A percentile compares a stretch with the other conserved stretches of the same genome.
Conservation (phyloP, 257 asterid genomes). For the Penstemon davidsonii region DNA sequence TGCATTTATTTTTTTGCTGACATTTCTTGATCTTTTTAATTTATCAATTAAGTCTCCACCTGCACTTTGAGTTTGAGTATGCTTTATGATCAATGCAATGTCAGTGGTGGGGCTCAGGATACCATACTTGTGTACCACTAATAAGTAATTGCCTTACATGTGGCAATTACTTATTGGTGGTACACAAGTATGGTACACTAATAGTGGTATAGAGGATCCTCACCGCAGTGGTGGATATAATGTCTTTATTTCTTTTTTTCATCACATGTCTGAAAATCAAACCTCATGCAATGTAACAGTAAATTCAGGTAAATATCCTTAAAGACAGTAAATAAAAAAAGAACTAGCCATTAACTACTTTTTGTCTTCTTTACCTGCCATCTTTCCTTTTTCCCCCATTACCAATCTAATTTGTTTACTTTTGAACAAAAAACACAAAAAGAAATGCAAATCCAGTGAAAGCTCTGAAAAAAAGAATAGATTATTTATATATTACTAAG, state of each 20-base stretch:
- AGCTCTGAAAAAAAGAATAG: background rate
- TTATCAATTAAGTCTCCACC: background rate
- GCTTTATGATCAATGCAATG: background rate
- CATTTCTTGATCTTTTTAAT: background rate
- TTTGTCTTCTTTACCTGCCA: conserved; percentile 24
- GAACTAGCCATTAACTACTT: background rate
- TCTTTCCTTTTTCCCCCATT: conserved; percentile 4
- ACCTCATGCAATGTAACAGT: conserved; percentile 25
- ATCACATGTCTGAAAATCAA: background rate
- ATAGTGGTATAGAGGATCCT: too few species aligned
- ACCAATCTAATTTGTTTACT: background rate
- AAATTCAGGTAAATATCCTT: conserved; percentile 8
- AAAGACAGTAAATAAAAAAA: conserved; percentile 27
- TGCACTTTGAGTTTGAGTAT: too few species aligned
- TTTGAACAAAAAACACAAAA: conserved; percentile 13
- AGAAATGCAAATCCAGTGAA: background rate
- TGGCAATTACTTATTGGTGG: too few species aligned
- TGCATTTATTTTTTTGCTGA: background rate
- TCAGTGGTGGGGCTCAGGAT: too few species aligned
- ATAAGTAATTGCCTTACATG: too few species aligned
- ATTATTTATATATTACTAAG: background rate
- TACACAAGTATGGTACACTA: too few species aligned
- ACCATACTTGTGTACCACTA: too few species aligned
- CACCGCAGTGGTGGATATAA: too few species aligned
- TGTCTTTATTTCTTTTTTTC: background rate